Conservation (phyloP, 2,329 filamentous ascomycete genomes). For the Hypoxylon sp. region DNA sequence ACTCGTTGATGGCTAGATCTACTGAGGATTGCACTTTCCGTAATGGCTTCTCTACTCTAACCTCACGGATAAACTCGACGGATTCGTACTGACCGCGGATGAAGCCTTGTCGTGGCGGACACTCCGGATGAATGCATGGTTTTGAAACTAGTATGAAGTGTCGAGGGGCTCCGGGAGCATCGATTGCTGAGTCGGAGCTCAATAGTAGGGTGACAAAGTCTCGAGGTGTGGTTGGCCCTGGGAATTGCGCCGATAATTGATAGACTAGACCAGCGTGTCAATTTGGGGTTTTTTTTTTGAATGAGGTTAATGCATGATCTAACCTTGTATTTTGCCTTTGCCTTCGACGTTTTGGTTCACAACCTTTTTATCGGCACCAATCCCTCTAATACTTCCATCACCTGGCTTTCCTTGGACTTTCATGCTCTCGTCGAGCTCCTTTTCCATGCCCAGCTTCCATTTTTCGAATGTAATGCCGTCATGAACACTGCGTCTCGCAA, state of each 20-base stretch:
- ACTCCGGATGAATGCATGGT: constrained; percentile 83
- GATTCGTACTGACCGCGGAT: constrained; percentile 92
- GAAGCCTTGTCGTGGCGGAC: constrained; percentile 78
- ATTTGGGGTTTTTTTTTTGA: constrained; percentile 7
- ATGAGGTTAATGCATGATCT: constrained; percentile 38
- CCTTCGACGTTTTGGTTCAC: constrained; percentile 73
- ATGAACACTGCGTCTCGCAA: constrained; percentile 87
- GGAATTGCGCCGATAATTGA: constrained; percentile 89
- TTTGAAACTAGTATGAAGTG: constrained; percentile 91
- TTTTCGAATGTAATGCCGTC: constrained; percentile 81
- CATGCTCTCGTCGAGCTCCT: constrained; percentile 85
- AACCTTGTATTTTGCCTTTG: constrained; percentile 76
- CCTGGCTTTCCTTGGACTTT: constrained; percentile 78
- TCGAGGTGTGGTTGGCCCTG: constrained; percentile 86
- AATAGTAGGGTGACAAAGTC: constrained; percentile 89
- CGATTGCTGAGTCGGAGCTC: constrained; percentile 71
- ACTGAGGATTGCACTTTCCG: constrained; percentile 62
- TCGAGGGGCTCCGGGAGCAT: constrained; percentile 60
- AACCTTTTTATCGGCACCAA: constrained; percentile 83
- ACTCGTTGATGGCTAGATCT: constrained; percentile 58
- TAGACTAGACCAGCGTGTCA: constrained; percentile 71
- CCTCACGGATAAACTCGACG: constrained; percentile 89
- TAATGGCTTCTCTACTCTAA: constrained; percentile 69
- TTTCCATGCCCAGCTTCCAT: constrained; percentile 82
- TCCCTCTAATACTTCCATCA: constrained; percentile 83